Conservation (phyloP, 2,329 filamentous ascomycete species). For the Hypoxylon sp. region DNA sequence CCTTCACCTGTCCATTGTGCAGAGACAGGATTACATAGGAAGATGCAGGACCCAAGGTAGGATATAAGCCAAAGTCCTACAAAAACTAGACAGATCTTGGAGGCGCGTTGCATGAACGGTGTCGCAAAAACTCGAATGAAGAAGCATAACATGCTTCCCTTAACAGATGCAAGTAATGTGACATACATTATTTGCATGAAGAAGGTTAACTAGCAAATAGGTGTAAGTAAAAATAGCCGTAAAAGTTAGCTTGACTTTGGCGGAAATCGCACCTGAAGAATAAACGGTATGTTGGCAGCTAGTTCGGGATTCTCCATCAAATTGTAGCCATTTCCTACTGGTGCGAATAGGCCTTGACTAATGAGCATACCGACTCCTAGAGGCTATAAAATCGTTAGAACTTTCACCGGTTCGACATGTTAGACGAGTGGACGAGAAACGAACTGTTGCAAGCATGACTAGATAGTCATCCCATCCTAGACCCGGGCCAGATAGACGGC, state of each 20-base stretch:
- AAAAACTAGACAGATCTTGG: slow-evolving; percentile 50
- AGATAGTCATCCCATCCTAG: slow-evolving; percentile 55
- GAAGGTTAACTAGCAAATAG: slow-evolving; percentile 37
- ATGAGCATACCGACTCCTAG: slow-evolving; percentile 40
- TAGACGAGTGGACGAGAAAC: slow-evolving; percentile 4
- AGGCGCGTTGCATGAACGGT: slow-evolving; percentile 33
- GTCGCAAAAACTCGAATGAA: slow-evolving; percentile 44
- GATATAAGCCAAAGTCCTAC: slow-evolving; percentile 49
- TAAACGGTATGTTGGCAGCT: slow-evolving; percentile 40
- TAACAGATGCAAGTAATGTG: slow-evolving; percentile 39
- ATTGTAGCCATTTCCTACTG: slow-evolving; percentile 41
- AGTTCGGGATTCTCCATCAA: slow-evolving; percentile 39
- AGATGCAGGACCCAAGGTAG: slow-evolving; percentile 50
- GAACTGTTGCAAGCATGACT: slow-evolving; percentile 50
- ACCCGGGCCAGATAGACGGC: slow-evolving; percentile 53
- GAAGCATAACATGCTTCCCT: slow-evolving; percentile 46
- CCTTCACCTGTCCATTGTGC: slow-evolving; percentile 46
- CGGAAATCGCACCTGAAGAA: slow-evolving; percentile 34
- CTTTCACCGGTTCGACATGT: background rate
- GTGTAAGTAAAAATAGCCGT: slow-evolving; percentile 6
- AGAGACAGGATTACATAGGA: slow-evolving; percentile 52
- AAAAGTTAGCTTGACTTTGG: background rate
- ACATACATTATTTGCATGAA: slow-evolving; percentile 45
- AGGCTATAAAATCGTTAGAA: slow-evolving; percentile 32
- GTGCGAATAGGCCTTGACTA: slow-evolving; percentile 41